phyloP scores from a whole-genome alignment of 768 basidiomycete species.

The Megacollybia marginata region DNA sequence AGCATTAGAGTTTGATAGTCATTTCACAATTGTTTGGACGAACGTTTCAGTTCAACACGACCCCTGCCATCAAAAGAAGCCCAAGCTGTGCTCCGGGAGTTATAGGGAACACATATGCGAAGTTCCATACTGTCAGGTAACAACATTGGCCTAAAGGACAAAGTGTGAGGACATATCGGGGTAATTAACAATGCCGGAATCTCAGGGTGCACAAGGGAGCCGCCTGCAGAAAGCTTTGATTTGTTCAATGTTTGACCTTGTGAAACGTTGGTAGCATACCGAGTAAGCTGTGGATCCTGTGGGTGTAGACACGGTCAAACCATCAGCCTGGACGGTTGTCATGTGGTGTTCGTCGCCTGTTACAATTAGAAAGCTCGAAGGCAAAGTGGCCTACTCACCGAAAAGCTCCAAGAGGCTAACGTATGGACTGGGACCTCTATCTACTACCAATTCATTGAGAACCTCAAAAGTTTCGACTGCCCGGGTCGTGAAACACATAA shows the following conservation, averaged over 20 bases:
- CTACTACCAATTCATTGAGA: slow-evolving; percentile 95
- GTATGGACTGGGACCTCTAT: slow-evolving; percentile 96
- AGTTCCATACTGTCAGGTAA: slow-evolving; percentile 98
- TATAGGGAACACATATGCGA: slow-evolving; percentile 97
- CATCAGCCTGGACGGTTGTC: slow-evolving; percentile 98
- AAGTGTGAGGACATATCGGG: slow-evolving; percentile 96
- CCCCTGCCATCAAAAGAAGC: slow-evolving; percentile 98
- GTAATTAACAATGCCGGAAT: slow-evolving; percentile 95
- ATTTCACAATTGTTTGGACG: slow-evolving; percentile 21
- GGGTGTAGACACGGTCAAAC: slow-evolving; percentile 90
- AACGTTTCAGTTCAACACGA: slow-evolving; percentile 91
- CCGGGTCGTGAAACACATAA: slow-evolving; percentile 95
- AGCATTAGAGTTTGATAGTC: slow-evolving; percentile 4
- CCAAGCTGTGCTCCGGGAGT: slow-evolving; percentile 97
- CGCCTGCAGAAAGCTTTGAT: slow-evolving; percentile 82
- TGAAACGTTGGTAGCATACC: slow-evolving; percentile 36
- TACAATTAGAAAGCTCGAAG: slow-evolving; percentile 3
- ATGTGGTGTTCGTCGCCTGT: slow-evolving; percentile 97
- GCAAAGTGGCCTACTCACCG: slow-evolving; percentile 45
- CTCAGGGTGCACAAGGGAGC: slow-evolving; percentile 95
- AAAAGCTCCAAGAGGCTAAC: slow-evolving; percentile 94
- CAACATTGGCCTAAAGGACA: slow-evolving; percentile 98
- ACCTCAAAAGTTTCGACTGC: slow-evolving; percentile 96
- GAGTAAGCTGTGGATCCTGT: slow-evolving; percentile 99
- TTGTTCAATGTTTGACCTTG: slow-evolving; percentile 6